Evolutionary conservation across 192 early-diverging fungal species (phyloP), one percentile per base, ranked within the genome.

Genomic region (Thoreauomyces humboldtii): DNA sequence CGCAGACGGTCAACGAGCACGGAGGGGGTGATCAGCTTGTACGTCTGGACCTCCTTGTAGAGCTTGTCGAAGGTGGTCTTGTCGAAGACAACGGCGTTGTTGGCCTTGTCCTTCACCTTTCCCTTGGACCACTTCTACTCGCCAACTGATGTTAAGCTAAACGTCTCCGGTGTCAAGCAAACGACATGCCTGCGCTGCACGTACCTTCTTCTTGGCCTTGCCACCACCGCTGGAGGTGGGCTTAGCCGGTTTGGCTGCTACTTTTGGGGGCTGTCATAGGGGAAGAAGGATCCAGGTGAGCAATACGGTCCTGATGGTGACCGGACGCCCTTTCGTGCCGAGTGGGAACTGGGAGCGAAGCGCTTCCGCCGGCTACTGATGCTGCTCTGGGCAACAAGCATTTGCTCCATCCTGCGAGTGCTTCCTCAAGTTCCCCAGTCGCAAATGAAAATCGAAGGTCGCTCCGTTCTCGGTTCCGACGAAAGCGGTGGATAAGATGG

Each of bases 51-150:
- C 83, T 99, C 97, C 92, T 99, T 99, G 86, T 91, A 90, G 45
- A 99, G 87, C 86, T 93, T 95, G 71, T 97, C 96, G 75, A 96
- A 94, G 66, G 96, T 98, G 69, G 92, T 77, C 79, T 95, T 92
- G 84, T 96, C 92, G 72, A 99, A 91, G 78, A 89, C 78, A 72
- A 99, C 96, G 76, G 91, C 84, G 89, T 99, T 98, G 92, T 99
- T 97, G 77, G 96, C 90, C 92, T 98, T 98, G 78, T 99, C 97
- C 93, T 98, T 97, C 63, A 95, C 92, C 88, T 96, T 96, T 73
- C 92, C 92, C 87, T 94, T 94, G 65, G 97, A 99, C 97, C 97
- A 99, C 92, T 99, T 99, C 95, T 94, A 67, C 77, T 80, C 69
- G 36, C 41, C 21, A 24, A n/a, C n/a, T n/a, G n/a, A n/a, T n/a